These are phyloP conservation scores for Naganishia vaughanmartiniae DNA, from an alignment of 768 basidiomycete species.

Conservation along the genomic window DNA sequence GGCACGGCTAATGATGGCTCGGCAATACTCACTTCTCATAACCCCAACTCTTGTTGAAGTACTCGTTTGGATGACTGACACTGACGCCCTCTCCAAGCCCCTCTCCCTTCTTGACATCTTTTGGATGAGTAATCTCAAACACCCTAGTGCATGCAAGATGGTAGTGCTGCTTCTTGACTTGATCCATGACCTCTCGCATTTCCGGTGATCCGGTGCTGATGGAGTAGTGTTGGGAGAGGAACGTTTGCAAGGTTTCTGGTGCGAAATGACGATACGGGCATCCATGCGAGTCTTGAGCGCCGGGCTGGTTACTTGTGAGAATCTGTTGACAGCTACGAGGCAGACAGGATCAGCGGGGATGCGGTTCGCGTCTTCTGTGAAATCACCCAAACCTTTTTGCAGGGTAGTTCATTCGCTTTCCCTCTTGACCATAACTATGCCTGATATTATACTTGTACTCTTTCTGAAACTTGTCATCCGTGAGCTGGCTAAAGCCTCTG, in stretches of 20 bases:
- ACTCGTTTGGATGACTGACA: conserved; percentile 90
- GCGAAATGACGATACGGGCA: conserved; percentile 92
- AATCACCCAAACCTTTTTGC: conserved; percentile 69
- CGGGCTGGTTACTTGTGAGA: conserved; percentile 66
- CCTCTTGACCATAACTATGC: conserved; percentile 90
- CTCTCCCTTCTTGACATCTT: conserved; percentile 77
- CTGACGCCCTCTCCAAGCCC: conserved; percentile 81
- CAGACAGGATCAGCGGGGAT: neutral
- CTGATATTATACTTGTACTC: conserved; percentile 96
- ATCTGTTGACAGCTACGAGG: conserved; percentile 79
- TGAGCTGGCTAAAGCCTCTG: conserved; percentile 70
- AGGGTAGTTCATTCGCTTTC: conserved; percentile 88
- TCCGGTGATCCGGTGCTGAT: conserved; percentile 65
- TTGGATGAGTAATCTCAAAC: conserved; percentile 85
- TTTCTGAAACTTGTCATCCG: conserved; percentile 96
- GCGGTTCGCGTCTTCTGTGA: neutral
- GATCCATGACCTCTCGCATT: conserved; percentile 74
- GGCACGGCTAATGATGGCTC: neutral
- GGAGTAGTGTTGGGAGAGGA: conserved; percentile 56
- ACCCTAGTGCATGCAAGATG: conserved; percentile 97
- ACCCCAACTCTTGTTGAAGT: conserved; percentile 51
- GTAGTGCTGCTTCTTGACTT: conserved; percentile 75
- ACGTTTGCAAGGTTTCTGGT: conserved; percentile 73
- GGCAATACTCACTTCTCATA: conserved; percentile 41
- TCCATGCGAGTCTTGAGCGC: conserved; percentile 69